Evolutionary conservation across 257 asterid species (phyloP), one percentile per base, ranked within the genome.

Genomic region (Cynanchum wilfordii): DNA sequence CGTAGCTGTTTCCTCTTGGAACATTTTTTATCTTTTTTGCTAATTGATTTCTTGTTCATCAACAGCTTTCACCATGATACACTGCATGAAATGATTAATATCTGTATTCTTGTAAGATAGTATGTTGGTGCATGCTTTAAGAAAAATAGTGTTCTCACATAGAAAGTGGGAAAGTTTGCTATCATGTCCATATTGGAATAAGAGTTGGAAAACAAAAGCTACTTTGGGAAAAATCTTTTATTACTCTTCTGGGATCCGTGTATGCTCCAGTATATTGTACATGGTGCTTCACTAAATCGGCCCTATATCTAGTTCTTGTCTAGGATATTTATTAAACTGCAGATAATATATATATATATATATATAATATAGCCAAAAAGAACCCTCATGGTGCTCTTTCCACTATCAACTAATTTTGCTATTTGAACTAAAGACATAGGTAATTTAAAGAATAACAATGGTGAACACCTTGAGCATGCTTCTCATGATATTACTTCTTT

Each of bases 261-360:
- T 75, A 79, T 42, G 73, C 66, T 68, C 80, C 79, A 69, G 84
- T 59, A 66, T 74, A 85, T 73, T 74, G 70, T 82, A 82, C 86
- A 82, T 57, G 49, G 66, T 50, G 66, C 80, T 79, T 80, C 81
- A 71, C 82, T 81, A 79, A 38, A 68, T 51, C 59, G 70, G 71
- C 54, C 86, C 89, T 87, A 85, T 71, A 50, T 76, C 57, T 83
- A 76, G 79, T 82, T 82, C 76, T 72, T 22, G 84, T 86, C 87
- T 81, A 74, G 73, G 78, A 78, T 80, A 76, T 78, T 86, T 83
- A 83, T 90, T 87, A 76, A 76, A 81, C 85, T 76, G 85, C 66
- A 66, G 77, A 76, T 76, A 52, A 10, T 70, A 42, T 15, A 76
- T 74, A 74, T 66, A 73, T 38, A 10, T 70, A 42, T n/a, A 74